These are phyloP conservation scores for Persicaria tinctoria DNA, from an alignment of 148 eudicot species.

Conservation along the genomic window DNA sequence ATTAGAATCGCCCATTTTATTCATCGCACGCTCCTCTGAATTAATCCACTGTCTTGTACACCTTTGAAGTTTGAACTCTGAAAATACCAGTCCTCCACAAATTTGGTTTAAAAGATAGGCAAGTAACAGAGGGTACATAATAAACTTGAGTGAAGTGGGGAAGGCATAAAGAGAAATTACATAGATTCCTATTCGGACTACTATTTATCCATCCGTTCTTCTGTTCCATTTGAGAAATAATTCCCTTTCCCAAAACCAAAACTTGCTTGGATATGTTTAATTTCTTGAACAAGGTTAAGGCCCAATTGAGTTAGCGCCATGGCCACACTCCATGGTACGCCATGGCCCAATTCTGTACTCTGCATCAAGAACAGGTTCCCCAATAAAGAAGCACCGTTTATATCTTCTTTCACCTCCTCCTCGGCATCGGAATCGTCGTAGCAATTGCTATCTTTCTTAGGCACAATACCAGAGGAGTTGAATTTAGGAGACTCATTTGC, in stretches of 20 bases:
- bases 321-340: constrained; percentile 22
- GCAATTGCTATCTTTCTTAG: constrained; percentile 17
- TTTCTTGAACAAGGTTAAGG: no score
- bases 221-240: not conserved
- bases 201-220: not conserved
- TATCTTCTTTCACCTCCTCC: constrained; percentile 11
- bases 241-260: not conserved
- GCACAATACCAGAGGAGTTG: constrained; percentile 10
- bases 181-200: not conserved
- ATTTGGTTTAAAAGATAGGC: not conserved
- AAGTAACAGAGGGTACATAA: not conserved
- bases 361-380: constrained; percentile 61
- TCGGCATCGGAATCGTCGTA: constrained; percentile 4
- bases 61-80: not conserved
- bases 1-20: no score
- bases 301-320: no score
- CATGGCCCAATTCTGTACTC: constrained; percentile 38
- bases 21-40: no score
- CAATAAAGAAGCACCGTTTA: constrained; percentile 34
- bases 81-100: not conserved
- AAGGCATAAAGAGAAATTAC: not conserved
- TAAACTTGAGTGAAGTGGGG: no score
- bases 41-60: not conserved
- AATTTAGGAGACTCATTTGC: constrained; percentile 10
- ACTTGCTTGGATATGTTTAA: not conserved